Base-by-base conservation (phyloP, 176 grass and related monocot species). In the Alopecurus myosuroides region DNA sequence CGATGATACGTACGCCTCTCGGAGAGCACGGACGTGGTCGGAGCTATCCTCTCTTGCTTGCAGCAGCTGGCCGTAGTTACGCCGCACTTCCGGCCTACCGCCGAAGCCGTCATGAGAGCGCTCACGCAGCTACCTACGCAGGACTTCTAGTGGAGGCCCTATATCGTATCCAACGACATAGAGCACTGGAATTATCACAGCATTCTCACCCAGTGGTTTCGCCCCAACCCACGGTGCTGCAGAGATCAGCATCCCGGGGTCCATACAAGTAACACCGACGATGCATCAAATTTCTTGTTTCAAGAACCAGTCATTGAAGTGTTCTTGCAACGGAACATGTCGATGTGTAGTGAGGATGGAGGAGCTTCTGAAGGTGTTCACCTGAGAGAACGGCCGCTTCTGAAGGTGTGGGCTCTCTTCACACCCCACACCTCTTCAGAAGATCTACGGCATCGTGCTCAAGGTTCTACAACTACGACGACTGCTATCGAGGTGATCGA, bases 1-100 rank as follows among this genome's bases (percentile, higher is more conserved):
- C 70, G 11, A 60, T 71, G 4, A 63, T 85, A 45, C 50, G 52
- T 31, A n/a, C n/a, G n/a, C n/a, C 28, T 86, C 6, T 79, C 84
- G 8, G 84, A 79, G 39, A 86, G 76, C 28, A 78, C 51, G 0
- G 51, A 79, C 50, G 70, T 79, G 20, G 1, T 71, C 6, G 65
- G 51, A 3, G 34, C 70, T 5, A 36, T 37, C 18, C 34, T 71
- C 15, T 57, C 19, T 7, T 86, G 76, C 26, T 61, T 86, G 64
- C 64, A 36, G 12, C 22, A 11, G 31, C n/a, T n/a, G n/a, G n/a
- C n/a, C n/a, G 20, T 49, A 4, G 17, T 79, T n/a, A 55, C 74
- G 7, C 29, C 76, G 34, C 29, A 7, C 3, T 35, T 86, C 1
- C 60, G 26, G 37, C 15, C 20, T 36, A 11, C 9, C 0, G 19